Conservation (phyloP, 2,329 filamentous ascomycete genomes). For the Graphilbum ipis-grandicollis region DNA sequence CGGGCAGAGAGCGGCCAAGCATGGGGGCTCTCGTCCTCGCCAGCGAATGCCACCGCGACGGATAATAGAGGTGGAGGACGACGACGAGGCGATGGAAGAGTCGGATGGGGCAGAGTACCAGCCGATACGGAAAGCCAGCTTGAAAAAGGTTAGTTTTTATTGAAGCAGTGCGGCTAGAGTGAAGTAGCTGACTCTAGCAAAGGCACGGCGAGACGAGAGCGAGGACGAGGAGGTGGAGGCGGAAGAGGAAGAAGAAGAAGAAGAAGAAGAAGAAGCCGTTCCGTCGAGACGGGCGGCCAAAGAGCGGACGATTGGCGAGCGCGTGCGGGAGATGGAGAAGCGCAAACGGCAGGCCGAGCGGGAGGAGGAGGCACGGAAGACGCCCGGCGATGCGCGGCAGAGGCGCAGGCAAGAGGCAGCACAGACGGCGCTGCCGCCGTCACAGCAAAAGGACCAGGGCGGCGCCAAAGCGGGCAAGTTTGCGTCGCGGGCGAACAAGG, state of each 20-base stretch:
- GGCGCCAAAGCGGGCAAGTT: constrained; percentile 8
- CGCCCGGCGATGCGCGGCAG: background rate
- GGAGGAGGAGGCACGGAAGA: background rate
- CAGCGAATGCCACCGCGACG: background rate
- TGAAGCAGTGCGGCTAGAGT: too few species aligned
- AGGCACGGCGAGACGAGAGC: too few species aligned
- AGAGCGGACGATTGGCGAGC: background rate
- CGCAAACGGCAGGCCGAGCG: background rate
- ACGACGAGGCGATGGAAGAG: background rate
- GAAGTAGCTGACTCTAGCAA: too few species aligned
- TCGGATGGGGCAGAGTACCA: background rate
- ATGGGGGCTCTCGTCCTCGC: background rate
- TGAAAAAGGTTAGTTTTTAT: too few species aligned
- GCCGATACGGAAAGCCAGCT: constrained; percentile 2
- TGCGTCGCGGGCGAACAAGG: constrained; percentile 45
- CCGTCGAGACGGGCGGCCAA: too few species aligned
- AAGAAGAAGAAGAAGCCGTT: background rate
- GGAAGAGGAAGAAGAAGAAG: background rate
- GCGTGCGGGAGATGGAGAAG: background rate
- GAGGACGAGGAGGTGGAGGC: constrained; percentile 11
- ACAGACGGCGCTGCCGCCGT: background rate
- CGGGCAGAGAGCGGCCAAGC: background rate
- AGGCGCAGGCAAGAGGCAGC: too few species aligned
- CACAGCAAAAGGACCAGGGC: background rate
- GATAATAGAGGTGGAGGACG: constrained; percentile 16